These are phyloP conservation scores for Penicillium sp. DNA, from an alignment of 2,329 filamentous ascomycete species.

Conservation along the genomic window DNA sequence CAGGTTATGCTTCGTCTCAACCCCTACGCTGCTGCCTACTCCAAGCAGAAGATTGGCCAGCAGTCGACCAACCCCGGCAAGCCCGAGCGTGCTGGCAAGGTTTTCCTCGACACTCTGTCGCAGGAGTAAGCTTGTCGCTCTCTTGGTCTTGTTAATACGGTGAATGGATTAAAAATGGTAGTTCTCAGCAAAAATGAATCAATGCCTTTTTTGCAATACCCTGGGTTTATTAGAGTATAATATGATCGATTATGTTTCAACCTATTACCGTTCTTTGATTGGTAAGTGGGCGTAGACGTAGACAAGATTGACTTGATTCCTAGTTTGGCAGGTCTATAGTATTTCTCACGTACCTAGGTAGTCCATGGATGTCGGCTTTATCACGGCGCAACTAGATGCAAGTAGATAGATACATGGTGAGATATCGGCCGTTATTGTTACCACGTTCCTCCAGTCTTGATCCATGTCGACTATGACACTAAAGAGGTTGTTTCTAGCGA, in stretches of 20 bases:
- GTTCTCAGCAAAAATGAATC: constrained; percentile 27
- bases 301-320: too few species aligned
- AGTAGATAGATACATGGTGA: too few species aligned
- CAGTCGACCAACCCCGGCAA: constrained; percentile 59
- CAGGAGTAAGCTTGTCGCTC: constrained; percentile 45
- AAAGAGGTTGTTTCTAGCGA: too few species aligned
- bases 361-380: too few species aligned
- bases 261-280: too few species aligned
- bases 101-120: constrained; percentile 49
- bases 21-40: constrained; percentile 89
- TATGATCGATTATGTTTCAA: constrained; percentile 26
- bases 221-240: constrained; percentile 25
- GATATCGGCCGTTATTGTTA: too few species aligned
- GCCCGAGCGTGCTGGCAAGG: constrained; percentile 50
- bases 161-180: constrained; percentile 24
- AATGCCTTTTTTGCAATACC: constrained; percentile 29
- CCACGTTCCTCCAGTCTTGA: too few species aligned
- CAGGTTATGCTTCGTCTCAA: constrained; percentile 98
- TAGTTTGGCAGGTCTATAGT: too few species aligned
- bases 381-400: too few species aligned
- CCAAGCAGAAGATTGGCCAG: constrained; percentile 76
- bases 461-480: too few species aligned
- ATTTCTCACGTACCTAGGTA: too few species aligned
- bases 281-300: too few species aligned
- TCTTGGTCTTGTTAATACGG: constrained; percentile 17